Evolutionary conservation across 495 filamentous ascomycete species (phyloP).

Genomic region (Aeminium ludgeri): DNA sequence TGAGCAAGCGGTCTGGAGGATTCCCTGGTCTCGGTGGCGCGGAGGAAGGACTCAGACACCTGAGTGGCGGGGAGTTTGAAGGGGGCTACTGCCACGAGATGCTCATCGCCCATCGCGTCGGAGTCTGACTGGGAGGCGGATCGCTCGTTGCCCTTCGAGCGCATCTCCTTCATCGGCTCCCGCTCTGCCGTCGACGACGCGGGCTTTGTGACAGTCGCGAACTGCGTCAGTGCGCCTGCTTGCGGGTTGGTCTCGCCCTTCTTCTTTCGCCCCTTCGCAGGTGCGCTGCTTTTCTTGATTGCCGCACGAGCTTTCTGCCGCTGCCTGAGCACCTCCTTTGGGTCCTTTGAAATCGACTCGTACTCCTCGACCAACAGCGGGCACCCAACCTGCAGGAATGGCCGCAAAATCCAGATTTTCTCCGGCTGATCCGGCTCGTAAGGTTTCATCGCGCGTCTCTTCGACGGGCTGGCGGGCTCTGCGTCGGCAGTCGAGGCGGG

Average conservation of each 20-base stretch:
- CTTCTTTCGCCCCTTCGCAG: conserved; percentile 1
- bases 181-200: neutral
- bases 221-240: conserved; percentile 14
- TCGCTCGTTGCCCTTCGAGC: neutral
- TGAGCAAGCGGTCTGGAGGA: no score
- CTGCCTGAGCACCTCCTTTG: conserved; percentile 28
- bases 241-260: conserved; percentile 6
- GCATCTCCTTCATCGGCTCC: neutral
- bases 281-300: neutral
- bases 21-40: no score
- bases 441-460: conserved; percentile 38
- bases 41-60: no score
- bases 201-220: conserved; percentile 9
- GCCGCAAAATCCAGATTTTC: conserved; percentile 63
- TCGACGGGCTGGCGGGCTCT: conserved; percentile 26
- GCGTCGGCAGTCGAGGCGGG: conserved; percentile 13
- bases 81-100: no score
- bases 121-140: neutral
- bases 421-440: conserved; percentile 50
- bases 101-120: no score
- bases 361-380: conserved; percentile 61
- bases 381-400: conserved; percentile 49
- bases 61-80: no score
- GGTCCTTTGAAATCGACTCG: conserved; percentile 44
- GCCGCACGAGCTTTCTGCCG: conserved; percentile 6